phyloP scores from a whole-genome alignment of 768 basidiomycete genomes.

The Pleurotus citrinopileatus region DNA sequence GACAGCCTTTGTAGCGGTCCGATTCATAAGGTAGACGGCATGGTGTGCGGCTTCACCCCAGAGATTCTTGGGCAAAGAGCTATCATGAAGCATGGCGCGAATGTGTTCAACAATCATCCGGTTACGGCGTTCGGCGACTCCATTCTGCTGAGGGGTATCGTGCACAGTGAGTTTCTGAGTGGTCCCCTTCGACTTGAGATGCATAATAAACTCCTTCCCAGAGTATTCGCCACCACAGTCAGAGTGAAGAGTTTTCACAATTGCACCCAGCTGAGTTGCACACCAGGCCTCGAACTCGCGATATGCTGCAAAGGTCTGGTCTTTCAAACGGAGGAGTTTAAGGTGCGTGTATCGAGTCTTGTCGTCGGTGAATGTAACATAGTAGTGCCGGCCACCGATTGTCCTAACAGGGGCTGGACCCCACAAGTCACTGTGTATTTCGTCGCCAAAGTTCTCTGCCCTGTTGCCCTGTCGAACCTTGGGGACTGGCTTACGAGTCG shows the following conservation, averaged over 20 bases:
- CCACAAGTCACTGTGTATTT: constrained; percentile 35
- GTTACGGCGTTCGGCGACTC: constrained; percentile 34
- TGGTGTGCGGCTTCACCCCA: no score
- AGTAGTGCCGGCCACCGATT: constrained; percentile 23
- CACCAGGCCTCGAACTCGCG: constrained; percentile 21
- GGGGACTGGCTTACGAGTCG: constrained; percentile 19
- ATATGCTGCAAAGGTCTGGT: constrained; percentile 23
- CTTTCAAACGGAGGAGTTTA: constrained; percentile 26
- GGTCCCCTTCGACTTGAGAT: constrained; percentile 19
- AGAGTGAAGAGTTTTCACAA: constrained; percentile 25
- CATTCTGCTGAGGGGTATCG: constrained; percentile 31
- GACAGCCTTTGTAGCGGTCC: no score
- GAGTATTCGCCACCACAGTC: constrained; percentile 28
- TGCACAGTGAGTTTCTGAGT: constrained; percentile 20
- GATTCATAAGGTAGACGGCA: no score
- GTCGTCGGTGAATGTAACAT: constrained; percentile 32
- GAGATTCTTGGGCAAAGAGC: no score
- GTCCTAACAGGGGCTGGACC: constrained; percentile 26
- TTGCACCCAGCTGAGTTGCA: constrained; percentile 20
- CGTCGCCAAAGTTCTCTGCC: constrained; percentile 24
- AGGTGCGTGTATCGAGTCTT: constrained; percentile 21
- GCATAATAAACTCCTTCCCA: constrained; percentile 17
- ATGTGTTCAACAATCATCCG: constrained; percentile 25
- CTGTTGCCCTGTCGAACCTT: constrained; percentile 13
- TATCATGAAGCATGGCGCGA: no score